Evolutionary conservation across 352 stramenopile genomes (phyloP).

Genomic region (Pseudoperonospora humuli): DNA sequence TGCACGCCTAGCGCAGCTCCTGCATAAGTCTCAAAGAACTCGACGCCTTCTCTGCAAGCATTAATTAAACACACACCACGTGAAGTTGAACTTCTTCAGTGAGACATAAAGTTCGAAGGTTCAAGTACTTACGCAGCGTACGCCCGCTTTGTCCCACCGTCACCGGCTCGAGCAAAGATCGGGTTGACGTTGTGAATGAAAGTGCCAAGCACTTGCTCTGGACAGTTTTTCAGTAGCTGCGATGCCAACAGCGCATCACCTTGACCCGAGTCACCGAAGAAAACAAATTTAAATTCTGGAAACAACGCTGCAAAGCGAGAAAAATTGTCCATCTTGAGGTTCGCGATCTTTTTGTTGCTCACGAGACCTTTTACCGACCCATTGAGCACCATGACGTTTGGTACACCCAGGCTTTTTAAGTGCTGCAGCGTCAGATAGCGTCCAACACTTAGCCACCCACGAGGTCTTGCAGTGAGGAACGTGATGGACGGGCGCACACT

Average conservation of each 20-base stretch:
- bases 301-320: conserved; percentile 67
- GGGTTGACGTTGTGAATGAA: conserved; percentile 83
- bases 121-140: conserved; percentile 49
- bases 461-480: conserved; percentile 72
- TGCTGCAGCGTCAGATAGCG: conserved; percentile 75
- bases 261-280: conserved; percentile 79
- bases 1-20: conserved; percentile 45
- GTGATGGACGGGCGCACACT: conserved; percentile 50
- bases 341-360: conserved; percentile 79
- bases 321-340: conserved; percentile 79
- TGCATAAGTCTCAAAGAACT: conserved; percentile 71
- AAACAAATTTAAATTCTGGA: conserved; percentile 81
- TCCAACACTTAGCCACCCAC: conserved; percentile 72
- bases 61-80: background rate
- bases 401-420: conserved; percentile 61
- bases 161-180: conserved; percentile 40
- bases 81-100: background rate
- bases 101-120: background rate
- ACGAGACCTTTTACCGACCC: conserved; percentile 74
- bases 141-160: conserved; percentile 45
- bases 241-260: conserved; percentile 69
- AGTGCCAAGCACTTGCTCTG: conserved; percentile 50
- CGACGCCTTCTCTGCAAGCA: conserved; percentile 47
- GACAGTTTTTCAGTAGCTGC: conserved; percentile 43
- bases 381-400: conserved; percentile 71